Base-by-base conservation (phyloP, 352 stramenopile genomes). In the Nannochloropsis limnetica region DNA sequence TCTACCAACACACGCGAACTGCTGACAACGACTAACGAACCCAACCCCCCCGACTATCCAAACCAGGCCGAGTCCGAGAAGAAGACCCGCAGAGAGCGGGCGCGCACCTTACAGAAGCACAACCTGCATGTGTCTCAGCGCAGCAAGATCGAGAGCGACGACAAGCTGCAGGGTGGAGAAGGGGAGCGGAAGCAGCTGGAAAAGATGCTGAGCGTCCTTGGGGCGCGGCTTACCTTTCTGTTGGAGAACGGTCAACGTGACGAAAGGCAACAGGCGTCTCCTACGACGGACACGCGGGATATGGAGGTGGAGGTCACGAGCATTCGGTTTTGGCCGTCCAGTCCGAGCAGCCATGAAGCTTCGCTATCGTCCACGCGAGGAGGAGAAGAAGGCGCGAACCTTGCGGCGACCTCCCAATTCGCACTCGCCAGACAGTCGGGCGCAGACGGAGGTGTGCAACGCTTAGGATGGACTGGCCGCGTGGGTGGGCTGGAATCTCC, bases 401-500 rank as follows among this genome's bases (percentile, higher is more conserved):
- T 49, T 49, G 37, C 37, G 37, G 4, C 37, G 8, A 49, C 37
- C 8, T 49, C 37, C 37, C 37, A 49, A 49, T 74, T 6, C 20
- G 61, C n/a, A 11, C 25, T 74, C 8, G 20, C 61, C 61, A 74
- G 61, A 20, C 61, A 74, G 61, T 14, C 37, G 15, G n/a, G 22
- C 61, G 61, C n/a, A 74, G 61, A 74, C 11, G 61, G 61, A 29
- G 61, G 61, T 22, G 25, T 22, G 37, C 37, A 15, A 49, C 37
- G 8, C 2, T 49, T 29, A 25, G 20, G 25, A 74, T 74, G 61
- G 61, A 74, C 61, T 31, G 61, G 61, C n/a, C 61, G 61, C n/a
- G 11, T 74, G n/a, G 61, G 61, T 74, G 61, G 61, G n/a, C 25
- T 74, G 22, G 61, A 74, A 23, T 74, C 61, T 74, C 61, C 61